These are phyloP conservation scores for Stachybotrys chartarum DNA, from an alignment of 2,329 filamentous ascomycete species.

Conservation along the genomic window DNA sequence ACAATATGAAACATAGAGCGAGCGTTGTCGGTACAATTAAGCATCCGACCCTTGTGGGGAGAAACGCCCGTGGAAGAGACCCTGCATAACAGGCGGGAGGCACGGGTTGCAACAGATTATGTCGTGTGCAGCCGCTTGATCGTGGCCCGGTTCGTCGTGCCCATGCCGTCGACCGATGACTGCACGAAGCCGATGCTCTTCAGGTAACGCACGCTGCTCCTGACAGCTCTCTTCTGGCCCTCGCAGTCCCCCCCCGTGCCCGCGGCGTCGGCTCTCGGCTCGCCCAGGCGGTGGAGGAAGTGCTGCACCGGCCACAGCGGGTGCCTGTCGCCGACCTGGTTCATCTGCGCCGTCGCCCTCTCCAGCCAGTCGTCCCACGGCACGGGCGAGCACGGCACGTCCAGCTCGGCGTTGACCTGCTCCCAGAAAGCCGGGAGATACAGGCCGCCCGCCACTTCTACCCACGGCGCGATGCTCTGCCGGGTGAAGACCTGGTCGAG, in stretches of 20 bases:
- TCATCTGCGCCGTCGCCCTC: constrained; percentile 3
- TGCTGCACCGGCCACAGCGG: constrained; percentile 16
- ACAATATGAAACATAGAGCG: background rate
- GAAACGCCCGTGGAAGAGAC: no score
- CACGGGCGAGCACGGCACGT: constrained; percentile 4
- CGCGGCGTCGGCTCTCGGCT: background rate
- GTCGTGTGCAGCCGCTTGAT: background rate
- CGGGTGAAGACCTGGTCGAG: constrained; percentile 4
- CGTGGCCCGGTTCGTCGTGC: background rate
- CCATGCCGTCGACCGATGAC: background rate
- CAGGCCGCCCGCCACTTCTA: constrained; percentile 8
- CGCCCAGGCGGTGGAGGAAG: constrained; percentile 10
- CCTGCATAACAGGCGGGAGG: no score
- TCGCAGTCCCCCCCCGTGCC: background rate
- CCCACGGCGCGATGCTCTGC: constrained; percentile 1
- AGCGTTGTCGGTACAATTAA: background rate
- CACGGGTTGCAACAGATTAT: background rate
- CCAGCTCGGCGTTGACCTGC: constrained; percentile 8
- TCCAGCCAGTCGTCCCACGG: constrained; percentile 9
- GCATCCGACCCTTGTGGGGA: background rate
- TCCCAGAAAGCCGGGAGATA: constrained; percentile 11
- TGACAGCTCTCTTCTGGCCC: background rate
- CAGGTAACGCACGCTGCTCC: constrained; percentile 7
- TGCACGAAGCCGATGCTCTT: constrained; percentile 29
- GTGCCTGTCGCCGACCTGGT: constrained; percentile 8